These are phyloP conservation scores for Elongisporangium prolatum DNA, from an alignment of 352 stramenopile species.

Conservation along the genomic window DNA sequence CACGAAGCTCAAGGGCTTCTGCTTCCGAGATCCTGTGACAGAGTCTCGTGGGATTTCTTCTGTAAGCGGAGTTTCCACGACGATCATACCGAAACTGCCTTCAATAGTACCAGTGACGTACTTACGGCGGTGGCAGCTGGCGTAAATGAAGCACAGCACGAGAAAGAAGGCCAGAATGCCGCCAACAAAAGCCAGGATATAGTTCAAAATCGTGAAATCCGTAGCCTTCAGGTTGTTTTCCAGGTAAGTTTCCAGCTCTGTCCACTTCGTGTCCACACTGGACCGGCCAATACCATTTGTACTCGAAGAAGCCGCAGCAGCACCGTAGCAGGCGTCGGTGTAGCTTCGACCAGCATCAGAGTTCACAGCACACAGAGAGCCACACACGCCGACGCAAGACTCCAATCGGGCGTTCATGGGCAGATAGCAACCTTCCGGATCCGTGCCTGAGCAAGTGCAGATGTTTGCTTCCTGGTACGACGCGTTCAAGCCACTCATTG, in stretches of 20 bases:
- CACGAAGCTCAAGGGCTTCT: conserved; percentile 26
- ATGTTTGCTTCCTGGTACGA: conserved; percentile 27
- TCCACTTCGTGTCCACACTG: conserved; percentile 28
- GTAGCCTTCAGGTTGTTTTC: conserved; percentile 29
- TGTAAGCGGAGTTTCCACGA: background rate
- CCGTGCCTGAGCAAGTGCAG: conserved; percentile 36
- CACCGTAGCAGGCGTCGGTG: conserved; percentile 30
- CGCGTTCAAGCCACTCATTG: conserved; percentile 24
- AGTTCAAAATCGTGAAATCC: conserved; percentile 42
- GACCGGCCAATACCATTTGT: conserved; percentile 8
- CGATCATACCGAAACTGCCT: background rate
- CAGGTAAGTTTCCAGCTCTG: conserved; percentile 31
- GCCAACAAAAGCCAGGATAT: conserved; percentile 46
- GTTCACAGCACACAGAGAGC: conserved; percentile 38
- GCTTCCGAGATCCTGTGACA: background rate
- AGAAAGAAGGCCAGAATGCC: conserved; percentile 26
- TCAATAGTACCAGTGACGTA: background rate
- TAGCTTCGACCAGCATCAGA: conserved; percentile 32
- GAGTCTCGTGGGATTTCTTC: background rate
- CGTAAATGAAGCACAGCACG: conserved; percentile 34
- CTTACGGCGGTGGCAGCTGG: conserved; percentile 12
- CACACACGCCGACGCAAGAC: conserved; percentile 46
- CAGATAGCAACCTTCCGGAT: conserved; percentile 35
- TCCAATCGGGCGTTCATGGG: conserved; percentile 43
- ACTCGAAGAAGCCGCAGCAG: conserved; percentile 12